Conservation (phyloP, 2,329 filamentous ascomycete genomes). For the Trichoderma sp. region DNA sequence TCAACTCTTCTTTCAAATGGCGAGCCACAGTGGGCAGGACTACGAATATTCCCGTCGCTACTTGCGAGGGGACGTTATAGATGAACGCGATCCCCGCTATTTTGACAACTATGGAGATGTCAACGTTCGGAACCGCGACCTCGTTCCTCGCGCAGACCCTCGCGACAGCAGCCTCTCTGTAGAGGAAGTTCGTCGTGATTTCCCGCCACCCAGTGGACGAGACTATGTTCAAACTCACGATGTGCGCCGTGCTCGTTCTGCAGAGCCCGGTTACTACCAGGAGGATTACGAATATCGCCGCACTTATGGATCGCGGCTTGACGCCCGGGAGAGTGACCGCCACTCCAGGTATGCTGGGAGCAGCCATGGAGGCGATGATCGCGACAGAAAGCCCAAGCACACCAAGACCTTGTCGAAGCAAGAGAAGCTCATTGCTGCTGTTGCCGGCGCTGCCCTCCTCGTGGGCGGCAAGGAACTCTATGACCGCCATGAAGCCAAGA, state of each 20-base stretch:
- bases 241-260: constrained; percentile 63
- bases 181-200: constrained; percentile 83
- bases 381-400: constrained; percentile 43
- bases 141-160: constrained; percentile 50
- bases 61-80: constrained; percentile 55
- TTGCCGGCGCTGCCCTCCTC: constrained; percentile 64
- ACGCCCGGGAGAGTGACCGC: constrained; percentile 42
- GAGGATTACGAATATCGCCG: constrained; percentile 50
- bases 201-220: constrained; percentile 65
- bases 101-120: constrained; percentile 48
- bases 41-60: constrained; percentile 50
- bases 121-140: constrained; percentile 48
- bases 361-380: constrained; percentile 56
- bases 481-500: constrained; percentile 60
- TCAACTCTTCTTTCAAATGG: constrained; percentile 31
- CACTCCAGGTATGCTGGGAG: constrained; percentile 47
- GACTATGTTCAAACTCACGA: constrained; percentile 46
- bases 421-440: constrained; percentile 67
- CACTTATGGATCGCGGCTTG: constrained; percentile 51
- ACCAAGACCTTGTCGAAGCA: constrained; percentile 53
- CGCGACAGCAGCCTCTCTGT: constrained; percentile 73
- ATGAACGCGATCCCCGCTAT: constrained; percentile 55
- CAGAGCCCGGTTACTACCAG: constrained; percentile 61
- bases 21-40: constrained; percentile 58
- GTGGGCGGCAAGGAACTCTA: constrained; percentile 67